phyloP scores from a whole-genome alignment of 129 eudicot genomes.

The Mikania micrantha region DNA sequence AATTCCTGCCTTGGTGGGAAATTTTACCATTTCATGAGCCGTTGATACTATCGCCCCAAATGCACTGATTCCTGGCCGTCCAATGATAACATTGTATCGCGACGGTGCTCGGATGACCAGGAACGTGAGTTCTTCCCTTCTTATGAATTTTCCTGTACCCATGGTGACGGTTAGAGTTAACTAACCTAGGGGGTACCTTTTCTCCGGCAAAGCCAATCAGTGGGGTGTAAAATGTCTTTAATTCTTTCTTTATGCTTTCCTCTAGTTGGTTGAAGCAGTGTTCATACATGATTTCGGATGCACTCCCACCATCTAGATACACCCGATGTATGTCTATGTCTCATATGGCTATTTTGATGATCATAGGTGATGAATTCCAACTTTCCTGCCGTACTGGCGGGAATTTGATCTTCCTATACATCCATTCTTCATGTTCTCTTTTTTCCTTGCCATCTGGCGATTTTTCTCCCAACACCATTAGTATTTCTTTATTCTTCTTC shows the following conservation, averaged over 20 bases:
- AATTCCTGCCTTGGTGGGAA: not conserved
- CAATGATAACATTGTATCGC: too few relatives aligned
- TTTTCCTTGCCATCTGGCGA: too few relatives aligned
- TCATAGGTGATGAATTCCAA: too few relatives aligned
- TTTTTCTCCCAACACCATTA: too few relatives aligned
- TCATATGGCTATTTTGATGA: too few relatives aligned
- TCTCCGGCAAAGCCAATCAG: not conserved
- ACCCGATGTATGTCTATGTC: not conserved
- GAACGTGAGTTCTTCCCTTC: not conserved
- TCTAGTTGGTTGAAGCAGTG: not conserved
- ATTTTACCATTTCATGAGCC: not conserved
- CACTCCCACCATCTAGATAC: not conserved
- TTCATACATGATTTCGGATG: not conserved
- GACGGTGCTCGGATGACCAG: not conserved
- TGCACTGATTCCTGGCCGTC: not conserved
- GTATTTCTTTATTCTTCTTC: too few relatives aligned
- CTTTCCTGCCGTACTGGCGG: too few relatives aligned
- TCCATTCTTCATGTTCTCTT: too few relatives aligned
- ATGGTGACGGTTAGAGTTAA: fast-evolving
- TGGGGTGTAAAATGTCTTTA: not conserved
- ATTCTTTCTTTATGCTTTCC: not conserved
- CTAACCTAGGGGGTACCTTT: not conserved
- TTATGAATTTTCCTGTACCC: too few relatives aligned
- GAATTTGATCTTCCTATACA: too few relatives aligned
- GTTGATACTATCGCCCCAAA: not conserved